phyloP scores from a whole-genome alignment of 2,329 filamentous ascomycete species.

The Fusarium brachygibbosum region DNA sequence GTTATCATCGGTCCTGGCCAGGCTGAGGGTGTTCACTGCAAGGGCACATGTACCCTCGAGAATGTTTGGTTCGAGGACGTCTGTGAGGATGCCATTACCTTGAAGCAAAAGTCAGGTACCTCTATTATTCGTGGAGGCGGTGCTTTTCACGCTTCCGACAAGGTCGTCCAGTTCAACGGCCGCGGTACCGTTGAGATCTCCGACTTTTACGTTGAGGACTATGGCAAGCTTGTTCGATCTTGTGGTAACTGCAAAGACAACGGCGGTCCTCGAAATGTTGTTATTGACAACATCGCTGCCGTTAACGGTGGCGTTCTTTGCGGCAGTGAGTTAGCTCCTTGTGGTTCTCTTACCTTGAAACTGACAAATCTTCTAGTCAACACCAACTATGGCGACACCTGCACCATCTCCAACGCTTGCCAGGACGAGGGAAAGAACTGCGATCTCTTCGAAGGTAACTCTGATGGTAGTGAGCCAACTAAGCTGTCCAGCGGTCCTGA shows the following conservation, averaged over 20 bases:
- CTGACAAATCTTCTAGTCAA: conserved; percentile 27
- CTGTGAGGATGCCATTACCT: conserved; percentile 55
- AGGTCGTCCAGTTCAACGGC: conserved; percentile 60
- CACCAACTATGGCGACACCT: conserved; percentile 46
- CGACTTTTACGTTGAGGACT: conserved; percentile 52
- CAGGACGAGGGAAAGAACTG: conserved; percentile 43
- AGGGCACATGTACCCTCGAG: conserved; percentile 59
- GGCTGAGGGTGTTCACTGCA: conserved; percentile 65
- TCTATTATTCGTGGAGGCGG: conserved; percentile 59
- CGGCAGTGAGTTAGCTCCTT: conserved; percentile 27
- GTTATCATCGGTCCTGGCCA: conserved; percentile 66
- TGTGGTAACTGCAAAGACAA: conserved; percentile 56
- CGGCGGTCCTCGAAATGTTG: conserved; percentile 37
- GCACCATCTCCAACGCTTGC: conserved; percentile 42
- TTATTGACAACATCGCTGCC: conserved; percentile 38
- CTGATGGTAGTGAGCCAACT: conserved; percentile 34
- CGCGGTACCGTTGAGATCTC: conserved; percentile 55
- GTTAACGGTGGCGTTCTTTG: conserved; percentile 44
- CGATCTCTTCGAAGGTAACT: conserved; percentile 39
- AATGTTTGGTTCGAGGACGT: conserved; percentile 59
- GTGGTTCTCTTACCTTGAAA: no score
- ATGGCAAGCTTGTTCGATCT: conserved; percentile 63
- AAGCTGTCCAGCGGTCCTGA: conserved; percentile 41
- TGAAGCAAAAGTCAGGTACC: conserved; percentile 57
- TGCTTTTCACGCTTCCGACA: conserved; percentile 58